A percentile compares a stretch with the other conserved stretches of the same genome.
These are phyloP conservation scores for Trichosporon inkin DNA, from an alignment of 1,284 basidiomycete species.

Conservation along the genomic window DNA sequence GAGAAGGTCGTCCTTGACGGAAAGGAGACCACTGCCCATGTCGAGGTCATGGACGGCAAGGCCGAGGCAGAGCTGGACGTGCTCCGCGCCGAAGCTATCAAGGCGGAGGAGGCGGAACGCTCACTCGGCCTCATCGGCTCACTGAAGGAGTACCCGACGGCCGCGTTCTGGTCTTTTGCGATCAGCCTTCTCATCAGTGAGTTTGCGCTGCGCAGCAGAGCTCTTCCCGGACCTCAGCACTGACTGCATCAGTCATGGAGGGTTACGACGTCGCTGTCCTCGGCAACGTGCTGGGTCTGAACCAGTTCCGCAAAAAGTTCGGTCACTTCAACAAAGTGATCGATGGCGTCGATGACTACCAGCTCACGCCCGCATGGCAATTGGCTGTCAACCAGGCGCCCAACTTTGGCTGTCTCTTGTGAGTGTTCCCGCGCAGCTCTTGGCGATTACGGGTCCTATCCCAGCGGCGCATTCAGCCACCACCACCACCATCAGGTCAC, in stretches of 20 bases:
- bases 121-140: slow-evolving; percentile 17
- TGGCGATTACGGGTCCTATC: no score
- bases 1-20: background rate
- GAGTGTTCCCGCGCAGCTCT: slow-evolving; percentile 2
- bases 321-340: slow-evolving; percentile 7
- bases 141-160: slow-evolving; percentile 19
- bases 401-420: slow-evolving; percentile 27
- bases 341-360: slow-evolving; percentile 17
- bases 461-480: no score
- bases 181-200: slow-evolving; percentile 21
- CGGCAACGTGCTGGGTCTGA: slow-evolving; percentile 15
- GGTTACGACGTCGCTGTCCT: slow-evolving; percentile 19
- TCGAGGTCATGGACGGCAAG: slow-evolving; percentile 1
- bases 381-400: slow-evolving; percentile 26
- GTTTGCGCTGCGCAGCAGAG: background rate
- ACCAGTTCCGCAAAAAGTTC: slow-evolving; percentile 21
- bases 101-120: slow-evolving; percentile 19
- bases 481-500: no score
- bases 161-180: slow-evolving; percentile 22
- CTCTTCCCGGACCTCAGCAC: no score
- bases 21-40: background rate
- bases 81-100: slow-evolving; percentile 19
- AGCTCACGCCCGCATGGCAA: slow-evolving; percentile 31
- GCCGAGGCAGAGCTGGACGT: background rate
- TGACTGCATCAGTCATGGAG: slow-evolving; percentile 11